Conservation (phyloP, 2,329 filamentous ascomycete genomes). For the Fusarium tjaetaba region DNA sequence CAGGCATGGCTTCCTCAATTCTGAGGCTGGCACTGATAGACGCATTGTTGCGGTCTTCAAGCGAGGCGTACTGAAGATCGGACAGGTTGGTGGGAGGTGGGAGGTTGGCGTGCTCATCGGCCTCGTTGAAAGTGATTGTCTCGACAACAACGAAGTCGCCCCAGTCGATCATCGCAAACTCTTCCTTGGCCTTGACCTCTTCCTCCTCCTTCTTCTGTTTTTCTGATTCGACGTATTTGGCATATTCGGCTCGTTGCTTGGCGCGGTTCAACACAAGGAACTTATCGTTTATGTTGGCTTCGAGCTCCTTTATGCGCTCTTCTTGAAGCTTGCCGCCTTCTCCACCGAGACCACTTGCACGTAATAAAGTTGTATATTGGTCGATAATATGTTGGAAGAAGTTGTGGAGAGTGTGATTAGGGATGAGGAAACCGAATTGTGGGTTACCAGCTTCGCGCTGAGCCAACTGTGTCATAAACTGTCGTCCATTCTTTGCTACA, state of each 20-base stretch:
- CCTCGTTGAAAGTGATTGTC: constrained; percentile 90
- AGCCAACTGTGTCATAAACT: constrained; percentile 89
- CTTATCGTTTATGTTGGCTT: constrained; percentile 80
- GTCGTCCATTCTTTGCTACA: constrained; percentile 90
- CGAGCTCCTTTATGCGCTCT: constrained; percentile 76
- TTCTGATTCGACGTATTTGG: constrained; percentile 84
- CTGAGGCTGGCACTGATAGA: constrained; percentile 84
- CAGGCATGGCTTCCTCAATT: constrained; percentile 95
- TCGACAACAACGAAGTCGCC: constrained; percentile 97
- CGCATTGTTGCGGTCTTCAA: constrained; percentile 93
- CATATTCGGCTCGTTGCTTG: constrained; percentile 86
- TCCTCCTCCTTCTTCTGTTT: constrained; percentile 90
- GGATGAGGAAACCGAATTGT: constrained; percentile 95
- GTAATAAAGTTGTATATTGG: constrained; percentile 86
- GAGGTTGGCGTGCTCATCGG: constrained; percentile 85
- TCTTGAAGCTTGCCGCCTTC: constrained; percentile 75
- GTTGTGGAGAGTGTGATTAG: constrained; percentile 95
- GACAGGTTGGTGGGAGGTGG: constrained; percentile 89
- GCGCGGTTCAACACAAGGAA: constrained; percentile 83
- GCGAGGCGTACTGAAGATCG: constrained; percentile 91
- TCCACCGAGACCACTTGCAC: constrained; percentile 73
- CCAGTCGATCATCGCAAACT: constrained; percentile 93
- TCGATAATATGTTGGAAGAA: constrained; percentile 94
- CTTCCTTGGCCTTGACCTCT: constrained; percentile 79
- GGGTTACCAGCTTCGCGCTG: constrained; percentile 90